These are phyloP conservation scores for Daedaleopsis sinensis DNA, from an alignment of 768 basidiomycete genomes.

Conservation along the genomic window DNA sequence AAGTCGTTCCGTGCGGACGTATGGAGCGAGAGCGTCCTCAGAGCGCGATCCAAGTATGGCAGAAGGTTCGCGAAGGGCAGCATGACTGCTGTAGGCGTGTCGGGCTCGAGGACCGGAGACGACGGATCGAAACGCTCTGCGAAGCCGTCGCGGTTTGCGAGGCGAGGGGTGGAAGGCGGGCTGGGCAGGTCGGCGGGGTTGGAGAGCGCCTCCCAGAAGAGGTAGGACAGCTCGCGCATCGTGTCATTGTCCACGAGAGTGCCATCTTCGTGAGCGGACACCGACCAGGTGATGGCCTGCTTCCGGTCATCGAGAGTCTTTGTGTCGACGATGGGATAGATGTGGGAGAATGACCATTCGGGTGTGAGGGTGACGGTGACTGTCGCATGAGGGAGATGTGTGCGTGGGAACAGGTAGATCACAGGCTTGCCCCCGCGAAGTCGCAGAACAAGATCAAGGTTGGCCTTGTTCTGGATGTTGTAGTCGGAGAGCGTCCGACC, in stretches of 20 bases:
- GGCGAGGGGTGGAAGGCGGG: neutral
- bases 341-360: neutral
- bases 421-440: neutral
- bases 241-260: neutral
- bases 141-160: neutral
- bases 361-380: neutral
- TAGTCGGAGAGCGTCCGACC: neutral
- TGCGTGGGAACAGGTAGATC: neutral
- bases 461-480: neutral
- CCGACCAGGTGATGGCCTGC: neutral
- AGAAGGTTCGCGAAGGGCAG: neutral
- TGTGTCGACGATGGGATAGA: neutral
- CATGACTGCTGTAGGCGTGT: neutral
- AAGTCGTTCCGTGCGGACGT: conserved; percentile 48
- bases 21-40: conserved; percentile 39
- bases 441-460: neutral
- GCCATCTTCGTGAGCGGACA: neutral
- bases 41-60: neutral
- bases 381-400: neutral
- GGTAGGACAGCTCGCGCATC: neutral
- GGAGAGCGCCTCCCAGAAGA: conserved; percentile 3
- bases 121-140: neutral
- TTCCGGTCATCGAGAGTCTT: too few species aligned
- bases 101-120: neutral
- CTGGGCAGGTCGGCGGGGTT: neutral